Evolutionary conservation across 495 filamentous ascomycete genomes (phyloP).

Genomic region (Hypoxylon crocopeplum): DNA sequence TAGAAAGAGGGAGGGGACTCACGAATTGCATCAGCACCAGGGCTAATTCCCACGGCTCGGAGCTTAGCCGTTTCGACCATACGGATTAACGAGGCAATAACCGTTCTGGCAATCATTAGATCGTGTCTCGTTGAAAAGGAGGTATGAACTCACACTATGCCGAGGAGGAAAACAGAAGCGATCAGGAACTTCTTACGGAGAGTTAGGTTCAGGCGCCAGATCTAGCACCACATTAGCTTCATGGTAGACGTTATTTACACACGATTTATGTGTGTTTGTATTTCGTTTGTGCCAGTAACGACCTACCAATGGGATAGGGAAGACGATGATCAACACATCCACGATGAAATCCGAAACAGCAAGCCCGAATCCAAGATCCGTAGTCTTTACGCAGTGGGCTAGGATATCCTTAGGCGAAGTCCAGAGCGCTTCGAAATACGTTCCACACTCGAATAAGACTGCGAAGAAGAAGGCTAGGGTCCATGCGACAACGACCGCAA

Average conservation of each 20-base stretch:
- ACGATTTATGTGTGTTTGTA: background rate
- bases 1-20: background rate
- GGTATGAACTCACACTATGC: conserved; percentile 8
- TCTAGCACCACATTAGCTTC: background rate
- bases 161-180: conserved; percentile 16
- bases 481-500: conserved; percentile 5
- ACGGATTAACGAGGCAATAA: conserved; percentile 14
- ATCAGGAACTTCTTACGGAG: conserved; percentile 7
- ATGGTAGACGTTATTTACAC: too few relatives aligned
- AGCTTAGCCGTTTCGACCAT: conserved; percentile 3
- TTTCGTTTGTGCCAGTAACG: background rate
- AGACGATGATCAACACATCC: conserved; percentile 17
- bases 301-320: conserved; percentile 25
- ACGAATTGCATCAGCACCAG: conserved; percentile 17
- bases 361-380: background rate
- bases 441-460: conserved; percentile 14
- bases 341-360: conserved; percentile 20
- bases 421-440: conserved; percentile 9
- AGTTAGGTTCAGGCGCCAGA: conserved; percentile 19
- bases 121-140: background rate
- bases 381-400: background rate
- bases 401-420: background rate
- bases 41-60: background rate
- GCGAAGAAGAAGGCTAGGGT: conserved; percentile 15
- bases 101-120: conserved; percentile 1